phyloP scores from a whole-genome alignment of 805 yeast genomes.

The Yarrowia sp. region DNA sequence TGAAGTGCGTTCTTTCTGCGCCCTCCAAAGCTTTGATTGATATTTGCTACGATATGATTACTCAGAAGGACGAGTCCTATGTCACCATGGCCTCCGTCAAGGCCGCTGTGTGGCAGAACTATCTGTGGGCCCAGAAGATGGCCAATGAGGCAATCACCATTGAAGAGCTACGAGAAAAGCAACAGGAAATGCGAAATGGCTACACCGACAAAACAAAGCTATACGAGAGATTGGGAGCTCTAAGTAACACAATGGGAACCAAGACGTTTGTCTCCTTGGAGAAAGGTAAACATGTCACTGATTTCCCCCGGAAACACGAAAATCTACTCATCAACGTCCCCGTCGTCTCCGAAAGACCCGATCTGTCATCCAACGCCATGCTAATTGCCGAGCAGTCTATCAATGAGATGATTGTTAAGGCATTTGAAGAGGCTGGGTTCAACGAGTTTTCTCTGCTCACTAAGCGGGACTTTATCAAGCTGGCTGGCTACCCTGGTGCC shows the following conservation, averaged over 20 bases:
- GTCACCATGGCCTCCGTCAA: constrained; percentile 21
- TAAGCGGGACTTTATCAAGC: neutral
- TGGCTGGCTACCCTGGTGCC: neutral
- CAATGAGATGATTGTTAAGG: constrained; percentile 10
- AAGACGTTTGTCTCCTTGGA: neutral
- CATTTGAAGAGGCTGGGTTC: constrained; percentile 15
- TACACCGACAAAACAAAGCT: constrained; percentile 2
- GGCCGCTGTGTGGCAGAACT: constrained; percentile 13
- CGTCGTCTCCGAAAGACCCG: neutral
- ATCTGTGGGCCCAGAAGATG: constrained; percentile 21
- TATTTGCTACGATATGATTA: constrained; percentile 19
- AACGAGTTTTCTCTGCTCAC: constrained; percentile 1
- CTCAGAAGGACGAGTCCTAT: constrained; percentile 11
- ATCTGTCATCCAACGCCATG: neutral
- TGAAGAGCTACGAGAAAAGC: neutral
- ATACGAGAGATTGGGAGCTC: constrained; percentile 13
- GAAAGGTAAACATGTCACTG: neutral
- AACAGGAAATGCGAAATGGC: constrained; percentile 14
- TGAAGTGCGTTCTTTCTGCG: neutral
- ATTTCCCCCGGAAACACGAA: constrained; percentile 11
- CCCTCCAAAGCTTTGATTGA: constrained; percentile 6
- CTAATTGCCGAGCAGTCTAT: constrained; percentile 17
- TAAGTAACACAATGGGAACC: neutral
- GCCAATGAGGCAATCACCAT: constrained; percentile 22
- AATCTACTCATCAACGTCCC: constrained; percentile 9